A percentile compares a stretch with the other conserved stretches of the same genome.
phyloP scores from a whole-genome alignment of 257 asterid species.

The Prunella vulgaris region DNA sequence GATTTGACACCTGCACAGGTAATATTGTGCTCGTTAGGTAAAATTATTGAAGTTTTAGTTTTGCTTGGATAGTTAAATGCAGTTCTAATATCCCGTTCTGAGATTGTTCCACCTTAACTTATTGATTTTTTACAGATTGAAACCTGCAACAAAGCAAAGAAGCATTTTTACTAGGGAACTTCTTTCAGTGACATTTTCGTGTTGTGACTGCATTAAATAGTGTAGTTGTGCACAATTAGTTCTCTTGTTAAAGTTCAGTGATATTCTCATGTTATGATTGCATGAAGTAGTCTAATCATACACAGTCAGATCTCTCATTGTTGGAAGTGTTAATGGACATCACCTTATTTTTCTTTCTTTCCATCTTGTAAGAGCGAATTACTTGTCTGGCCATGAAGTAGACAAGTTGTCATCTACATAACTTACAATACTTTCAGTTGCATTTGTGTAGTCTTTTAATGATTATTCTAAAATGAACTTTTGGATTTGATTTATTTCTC shows the following conservation, averaged over 20 bases:
- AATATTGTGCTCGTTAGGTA: conserved; percentile 16
- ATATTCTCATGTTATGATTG: neutral
- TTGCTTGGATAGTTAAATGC: neutral
- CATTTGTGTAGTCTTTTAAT: neutral
- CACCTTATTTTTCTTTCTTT: neutral
- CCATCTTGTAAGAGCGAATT: neutral
- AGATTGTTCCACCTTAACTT: conserved; percentile 1
- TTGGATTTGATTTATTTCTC: neutral
- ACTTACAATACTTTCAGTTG: neutral
- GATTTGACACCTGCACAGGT: conserved; percentile 89
- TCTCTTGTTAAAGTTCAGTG: neutral
- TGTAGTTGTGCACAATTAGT: neutral
- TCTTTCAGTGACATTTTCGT: neutral
- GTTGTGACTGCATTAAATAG: neutral
- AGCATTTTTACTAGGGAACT: neutral
- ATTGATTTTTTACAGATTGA: neutral
- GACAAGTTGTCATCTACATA: neutral
- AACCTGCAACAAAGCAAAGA: neutral
- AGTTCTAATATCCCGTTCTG: neutral
- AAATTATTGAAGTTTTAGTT: neutral
- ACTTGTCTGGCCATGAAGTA: neutral
- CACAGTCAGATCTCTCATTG: neutral
- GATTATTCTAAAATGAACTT: neutral
- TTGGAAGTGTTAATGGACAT: neutral
- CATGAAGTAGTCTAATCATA: neutral